Percentiles rank a stretch among this genome's conserved stretches.
Evolutionary conservation across 2,329 filamentous ascomycete species (phyloP).

Genomic region (Tolypocladium tundrense): DNA sequence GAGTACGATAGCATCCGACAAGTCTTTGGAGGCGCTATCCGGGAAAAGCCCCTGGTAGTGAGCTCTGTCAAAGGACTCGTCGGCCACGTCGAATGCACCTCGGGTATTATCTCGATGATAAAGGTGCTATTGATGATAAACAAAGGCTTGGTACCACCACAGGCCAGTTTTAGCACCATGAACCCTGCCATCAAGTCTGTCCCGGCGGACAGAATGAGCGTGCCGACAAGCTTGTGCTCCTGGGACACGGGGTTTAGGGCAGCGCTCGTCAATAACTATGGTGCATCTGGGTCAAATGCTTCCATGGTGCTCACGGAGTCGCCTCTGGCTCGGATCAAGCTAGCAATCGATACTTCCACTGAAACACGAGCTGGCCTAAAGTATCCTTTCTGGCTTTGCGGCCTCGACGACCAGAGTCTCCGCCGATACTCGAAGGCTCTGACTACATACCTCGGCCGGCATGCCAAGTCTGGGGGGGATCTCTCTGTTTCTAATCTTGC

Average conservation of each 20-base stretch:
- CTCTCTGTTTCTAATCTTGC: slow-evolving; percentile 13
- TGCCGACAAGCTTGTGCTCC: slow-evolving; percentile 11
- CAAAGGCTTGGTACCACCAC: slow-evolving; percentile 14
- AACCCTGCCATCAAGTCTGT: slow-evolving; percentile 13
- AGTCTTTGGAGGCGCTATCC: slow-evolving; percentile 6
- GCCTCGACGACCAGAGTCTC: background rate
- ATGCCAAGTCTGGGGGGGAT: background rate
- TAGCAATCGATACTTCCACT: background rate
- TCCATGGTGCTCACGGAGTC: slow-evolving; percentile 11
- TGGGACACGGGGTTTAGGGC: slow-evolving; percentile 11
- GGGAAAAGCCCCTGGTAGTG: slow-evolving; percentile 5
- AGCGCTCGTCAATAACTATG: slow-evolving; percentile 25
- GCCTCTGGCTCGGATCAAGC: slow-evolving; percentile 1
- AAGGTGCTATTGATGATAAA: slow-evolving; percentile 35
- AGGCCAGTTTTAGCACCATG: slow-evolving; percentile 19
- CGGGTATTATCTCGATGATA: slow-evolving; percentile 35
- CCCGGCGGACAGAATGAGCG: slow-evolving; percentile 5
- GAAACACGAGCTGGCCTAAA: background rate
- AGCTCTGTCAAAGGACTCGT: slow-evolving; percentile 15
- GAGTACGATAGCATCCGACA: slow-evolving; percentile 20
- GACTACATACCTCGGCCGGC: background rate
- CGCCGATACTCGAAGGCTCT: background rate
- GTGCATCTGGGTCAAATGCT: slow-evolving; percentile 17
- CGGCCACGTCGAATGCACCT: slow-evolving; percentile 16
- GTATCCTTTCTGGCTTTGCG: slow-evolving; percentile 2